Base-by-base conservation (phyloP, 306 rosid genomes). In the Cicer judaicum region DNA sequence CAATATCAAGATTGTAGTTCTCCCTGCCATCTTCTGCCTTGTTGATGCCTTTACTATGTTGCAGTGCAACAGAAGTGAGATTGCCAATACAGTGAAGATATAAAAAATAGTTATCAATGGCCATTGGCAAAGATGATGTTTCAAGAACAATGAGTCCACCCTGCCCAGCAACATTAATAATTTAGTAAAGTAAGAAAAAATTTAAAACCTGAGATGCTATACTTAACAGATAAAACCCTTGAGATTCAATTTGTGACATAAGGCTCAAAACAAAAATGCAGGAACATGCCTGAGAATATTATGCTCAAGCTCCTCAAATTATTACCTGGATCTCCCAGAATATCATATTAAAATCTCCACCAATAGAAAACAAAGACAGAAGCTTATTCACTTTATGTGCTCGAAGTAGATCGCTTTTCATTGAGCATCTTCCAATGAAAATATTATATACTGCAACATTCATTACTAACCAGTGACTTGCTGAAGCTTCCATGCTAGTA, bases 251-350 rank as follows among this genome's bases (percentile, higher is more conserved):
- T 65, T 43, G 21, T 29, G 72, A 19, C 46, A 41, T 38, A 67
- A 69, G 60, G 82, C 41, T 42, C 52, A 74, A 72, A 40, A 60
- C 38, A 79, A 44, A 78, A 77, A 69, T 49, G 34, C 77, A 76
- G 52, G 53, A 63, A 86, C 56, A 78, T 74, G 78, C 55, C 53
- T 36, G 10, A 40, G 73, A 44, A n/a, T 65, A 75, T 29, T 65
- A 47, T 34, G 64, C 62, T 73, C 66, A 59, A 62, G 74, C 47
- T 74, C 60, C 73, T 65, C 66, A 78, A 80, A 79, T 53, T 74
- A 89, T 88, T 80, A 93, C 98, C 98, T 91, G 88, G 73, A 86
- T 86, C 62, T 61, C 72, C 87, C 89, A 91, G 82, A 83, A 79
- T 79, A 88, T 75, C 53, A 34, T 69, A 79, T 60, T 87, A 83